Evolutionary conservation across 768 basidiomycete genomes (phyloP).

Genomic region (Collybia sordida): DNA sequence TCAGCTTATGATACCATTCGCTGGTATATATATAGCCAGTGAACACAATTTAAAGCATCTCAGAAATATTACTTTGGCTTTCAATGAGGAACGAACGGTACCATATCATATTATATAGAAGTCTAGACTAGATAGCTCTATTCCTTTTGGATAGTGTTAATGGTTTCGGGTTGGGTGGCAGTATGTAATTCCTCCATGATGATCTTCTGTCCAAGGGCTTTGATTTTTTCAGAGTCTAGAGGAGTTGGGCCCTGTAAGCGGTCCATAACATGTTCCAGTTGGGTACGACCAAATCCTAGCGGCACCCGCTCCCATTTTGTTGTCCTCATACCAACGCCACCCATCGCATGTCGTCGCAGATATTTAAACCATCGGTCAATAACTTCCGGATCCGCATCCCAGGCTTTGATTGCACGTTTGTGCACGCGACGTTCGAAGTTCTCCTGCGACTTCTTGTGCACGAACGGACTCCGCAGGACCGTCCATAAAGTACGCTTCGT

Average conservation of each 20-base stretch:
- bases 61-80: no score
- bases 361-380: slow-evolving; percentile 82
- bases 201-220: slow-evolving; percentile 30
- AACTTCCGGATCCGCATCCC: slow-evolving; percentile 79
- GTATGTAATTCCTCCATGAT: slow-evolving; percentile 21
- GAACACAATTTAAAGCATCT: no score
- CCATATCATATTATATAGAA: no score
- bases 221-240: slow-evolving; percentile 19
- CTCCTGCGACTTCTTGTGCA: slow-evolving; percentile 92
- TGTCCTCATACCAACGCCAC: slow-evolving; percentile 86
- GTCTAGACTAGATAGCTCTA: no score
- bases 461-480: slow-evolving; percentile 82
- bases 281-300: slow-evolving; percentile 40
- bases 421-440: slow-evolving; percentile 89
- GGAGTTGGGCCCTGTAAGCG: slow-evolving; percentile 22
- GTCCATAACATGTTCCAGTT: slow-evolving; percentile 19
- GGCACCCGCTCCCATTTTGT: slow-evolving; percentile 73
- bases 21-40: no score
- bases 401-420: slow-evolving; percentile 86
- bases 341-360: slow-evolving; percentile 68
- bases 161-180: no score
- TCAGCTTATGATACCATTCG: no score
- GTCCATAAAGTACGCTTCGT: slow-evolving; percentile 82
- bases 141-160: no score
- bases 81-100: no score